These are phyloP conservation scores for Lagenidium sp. DNA, from an alignment of 352 stramenopile species.

Conservation along the genomic window DNA sequence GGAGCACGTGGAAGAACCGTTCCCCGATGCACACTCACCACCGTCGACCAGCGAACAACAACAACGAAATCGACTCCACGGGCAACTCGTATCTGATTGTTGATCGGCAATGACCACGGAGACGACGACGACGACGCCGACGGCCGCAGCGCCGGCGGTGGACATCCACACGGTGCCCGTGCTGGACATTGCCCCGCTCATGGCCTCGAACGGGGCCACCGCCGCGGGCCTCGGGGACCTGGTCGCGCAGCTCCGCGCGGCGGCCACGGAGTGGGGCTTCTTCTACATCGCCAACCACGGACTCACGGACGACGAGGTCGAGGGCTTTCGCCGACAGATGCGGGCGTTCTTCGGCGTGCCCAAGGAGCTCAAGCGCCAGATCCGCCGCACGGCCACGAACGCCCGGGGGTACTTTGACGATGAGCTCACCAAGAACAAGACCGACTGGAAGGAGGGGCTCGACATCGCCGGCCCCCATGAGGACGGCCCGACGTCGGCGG, in stretches of 20 bases:
- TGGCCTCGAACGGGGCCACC: slow-evolving; percentile 10
- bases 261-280: slow-evolving; percentile 84
- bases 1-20: no score
- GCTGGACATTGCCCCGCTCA: slow-evolving; percentile 41
- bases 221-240: slow-evolving; percentile 12
- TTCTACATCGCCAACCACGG: slow-evolving; percentile 89
- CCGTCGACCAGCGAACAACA: no score
- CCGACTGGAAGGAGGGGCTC: slow-evolving; percentile 89
- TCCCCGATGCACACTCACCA: no score
- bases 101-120: no score
- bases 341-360: slow-evolving; percentile 80
- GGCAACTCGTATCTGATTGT: background rate
- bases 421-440: slow-evolving; percentile 91
- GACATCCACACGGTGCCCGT: slow-evolving; percentile 25
- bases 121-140: no score
- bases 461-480: slow-evolving; percentile 50
- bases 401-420: slow-evolving; percentile 90
- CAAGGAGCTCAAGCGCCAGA: slow-evolving; percentile 29
- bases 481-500: slow-evolving; percentile 26
- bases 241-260: slow-evolving; percentile 34
- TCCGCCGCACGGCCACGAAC: slow-evolving; percentile 77
- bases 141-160: slow-evolving; percentile 3
- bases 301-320: slow-evolving; percentile 46
- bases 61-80: no score
- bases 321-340: slow-evolving; percentile 55